These are phyloP conservation scores for Annulohypoxylon stygium DNA, from an alignment of 495 filamentous ascomycete species.

Conservation along the genomic window DNA sequence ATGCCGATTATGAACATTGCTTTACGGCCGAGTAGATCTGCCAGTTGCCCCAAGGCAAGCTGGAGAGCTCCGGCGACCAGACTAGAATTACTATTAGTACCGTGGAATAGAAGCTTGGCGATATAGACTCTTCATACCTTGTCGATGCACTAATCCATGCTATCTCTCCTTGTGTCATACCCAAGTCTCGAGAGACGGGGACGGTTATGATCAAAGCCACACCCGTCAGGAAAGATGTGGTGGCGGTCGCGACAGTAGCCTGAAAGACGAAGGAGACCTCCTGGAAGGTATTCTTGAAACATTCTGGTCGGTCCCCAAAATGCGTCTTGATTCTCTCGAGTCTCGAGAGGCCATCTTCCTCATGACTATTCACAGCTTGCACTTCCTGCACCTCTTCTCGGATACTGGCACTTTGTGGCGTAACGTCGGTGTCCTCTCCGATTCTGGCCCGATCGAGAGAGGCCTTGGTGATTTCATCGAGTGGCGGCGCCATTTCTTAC, in stretches of 20 bases:
- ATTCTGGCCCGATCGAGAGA: constrained; percentile 13
- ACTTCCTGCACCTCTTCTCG: background rate
- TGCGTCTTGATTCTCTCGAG: constrained; percentile 43
- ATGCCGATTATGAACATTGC: constrained; percentile 72
- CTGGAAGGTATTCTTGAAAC: constrained; percentile 66
- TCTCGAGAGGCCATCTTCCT: constrained; percentile 32
- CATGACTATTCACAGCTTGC: constrained; percentile 17
- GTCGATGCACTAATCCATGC: constrained; percentile 79
- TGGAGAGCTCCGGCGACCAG: constrained; percentile 75
- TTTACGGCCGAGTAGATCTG: constrained; percentile 76
- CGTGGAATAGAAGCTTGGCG: background rate
- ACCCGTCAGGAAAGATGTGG: constrained; percentile 71
- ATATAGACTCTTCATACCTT: constrained; percentile 59
- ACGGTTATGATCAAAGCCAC: constrained; percentile 72
- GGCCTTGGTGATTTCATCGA: constrained; percentile 30
- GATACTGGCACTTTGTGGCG: constrained; percentile 22
- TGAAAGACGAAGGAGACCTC: constrained; percentile 77
- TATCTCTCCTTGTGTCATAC: constrained; percentile 76
- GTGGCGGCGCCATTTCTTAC: constrained; percentile 16
- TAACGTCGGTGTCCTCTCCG: constrained; percentile 5
- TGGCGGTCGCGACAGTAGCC: constrained; percentile 76
- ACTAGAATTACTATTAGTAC: constrained; percentile 49
- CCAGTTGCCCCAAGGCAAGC: constrained; percentile 74
- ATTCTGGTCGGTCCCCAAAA: constrained; percentile 48
- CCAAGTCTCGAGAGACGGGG: constrained; percentile 70